Conservation (phyloP, 169 alveolate species). For the Plasmodium billcollinsi region DNA sequence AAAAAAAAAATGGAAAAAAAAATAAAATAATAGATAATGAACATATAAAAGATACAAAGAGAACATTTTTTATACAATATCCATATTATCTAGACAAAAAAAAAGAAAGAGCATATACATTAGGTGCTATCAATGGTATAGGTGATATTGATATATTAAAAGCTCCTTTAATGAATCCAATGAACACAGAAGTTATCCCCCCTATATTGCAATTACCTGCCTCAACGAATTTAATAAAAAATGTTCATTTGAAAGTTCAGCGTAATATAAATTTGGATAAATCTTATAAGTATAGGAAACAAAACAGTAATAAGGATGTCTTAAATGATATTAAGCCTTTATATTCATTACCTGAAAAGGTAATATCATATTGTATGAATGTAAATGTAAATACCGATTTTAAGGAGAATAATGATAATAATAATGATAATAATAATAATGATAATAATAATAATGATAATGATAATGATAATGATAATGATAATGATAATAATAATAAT, state of each 20-base stretch:
- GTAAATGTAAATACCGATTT: not conserved
- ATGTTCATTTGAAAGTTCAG: constrained; percentile 57
- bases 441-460: not conserved
- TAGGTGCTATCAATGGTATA: constrained; percentile 70
- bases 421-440: not conserved
- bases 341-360: constrained; percentile 66
- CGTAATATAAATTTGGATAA: constrained; percentile 58
- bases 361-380: constrained; percentile 41
- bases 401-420: not conserved
- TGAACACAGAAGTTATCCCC: constrained; percentile 39
- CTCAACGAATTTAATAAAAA: constrained; percentile 67
- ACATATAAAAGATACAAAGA: constrained; percentile 23
- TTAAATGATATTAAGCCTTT: constrained; percentile 60
- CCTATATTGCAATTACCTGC: constrained; percentile 70
- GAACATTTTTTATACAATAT: constrained; percentile 9
- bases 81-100: constrained; percentile 13
- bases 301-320: constrained; percentile 60
- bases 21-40: constrained; percentile 12
- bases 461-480: not conserved
- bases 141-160: constrained; percentile 50
- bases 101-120: constrained; percentile 70
- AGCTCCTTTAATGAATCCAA: constrained; percentile 68
- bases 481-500: not conserved
- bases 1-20: constrained; percentile 25
- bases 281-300: constrained; percentile 51